phyloP scores from a whole-genome alignment of 2,329 filamentous ascomycete species.

The Dothistroma septosporum region DNA sequence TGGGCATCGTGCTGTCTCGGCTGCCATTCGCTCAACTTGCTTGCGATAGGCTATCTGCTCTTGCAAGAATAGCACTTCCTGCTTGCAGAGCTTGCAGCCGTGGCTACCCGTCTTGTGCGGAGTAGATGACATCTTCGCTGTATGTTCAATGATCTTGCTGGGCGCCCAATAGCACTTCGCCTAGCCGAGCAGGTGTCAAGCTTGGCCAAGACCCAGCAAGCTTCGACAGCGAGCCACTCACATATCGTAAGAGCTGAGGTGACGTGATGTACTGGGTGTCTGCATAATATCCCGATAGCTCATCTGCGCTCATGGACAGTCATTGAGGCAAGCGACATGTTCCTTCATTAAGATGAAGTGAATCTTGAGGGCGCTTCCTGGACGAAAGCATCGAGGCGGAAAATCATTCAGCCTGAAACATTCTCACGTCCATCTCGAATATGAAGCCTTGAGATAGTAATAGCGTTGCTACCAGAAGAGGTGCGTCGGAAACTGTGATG shows the following conservation, averaged over 20 bases:
- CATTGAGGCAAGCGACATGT: no score
- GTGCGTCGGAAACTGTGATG: conserved; percentile 20
- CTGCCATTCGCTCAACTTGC: neutral
- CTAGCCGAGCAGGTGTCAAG: neutral
- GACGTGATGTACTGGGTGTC: neutral
- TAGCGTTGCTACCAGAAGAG: conserved; percentile 18
- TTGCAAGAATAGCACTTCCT: neutral
- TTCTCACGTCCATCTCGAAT: neutral
- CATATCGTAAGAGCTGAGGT: neutral
- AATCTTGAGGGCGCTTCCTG: neutral
- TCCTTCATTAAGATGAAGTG: no score
- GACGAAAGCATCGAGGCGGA: neutral
- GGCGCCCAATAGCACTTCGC: neutral
- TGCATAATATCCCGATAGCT: neutral
- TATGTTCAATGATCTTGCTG: neutral
- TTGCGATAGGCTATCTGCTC: neutral
- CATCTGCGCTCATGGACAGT: no score
- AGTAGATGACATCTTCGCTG: neutral
- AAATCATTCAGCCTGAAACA: neutral
- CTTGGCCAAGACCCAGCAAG: neutral
- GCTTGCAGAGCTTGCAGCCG: neutral
- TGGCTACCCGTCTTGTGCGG: neutral
- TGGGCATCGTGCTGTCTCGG: neutral
- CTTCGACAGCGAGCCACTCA: neutral
- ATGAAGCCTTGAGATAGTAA: neutral